phyloP scores from a whole-genome alignment of 345 rosid species.

The Brassica rapa region DNA sequence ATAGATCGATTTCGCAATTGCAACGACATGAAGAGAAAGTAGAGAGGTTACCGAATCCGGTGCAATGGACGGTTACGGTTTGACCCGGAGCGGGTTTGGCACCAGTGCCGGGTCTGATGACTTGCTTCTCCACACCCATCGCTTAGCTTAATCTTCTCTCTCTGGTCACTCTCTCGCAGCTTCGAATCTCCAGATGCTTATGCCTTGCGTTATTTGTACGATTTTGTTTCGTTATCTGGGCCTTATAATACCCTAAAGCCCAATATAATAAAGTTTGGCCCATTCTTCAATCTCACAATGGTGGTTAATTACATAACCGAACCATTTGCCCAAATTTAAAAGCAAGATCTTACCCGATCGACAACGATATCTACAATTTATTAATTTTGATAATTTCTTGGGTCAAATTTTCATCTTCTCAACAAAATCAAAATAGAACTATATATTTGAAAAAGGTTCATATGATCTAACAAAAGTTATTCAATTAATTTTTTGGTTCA shows the following conservation, averaged over 20 bases:
- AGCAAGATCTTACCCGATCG: no score
- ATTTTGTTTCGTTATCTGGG: neutral
- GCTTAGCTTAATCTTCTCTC: constrained; percentile 6
- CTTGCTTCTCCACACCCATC: constrained; percentile 67
- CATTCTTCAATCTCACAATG: neutral
- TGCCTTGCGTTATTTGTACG: neutral
- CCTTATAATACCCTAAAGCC: neutral
- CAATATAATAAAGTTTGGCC: neutral
- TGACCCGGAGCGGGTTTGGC: constrained; percentile 65
- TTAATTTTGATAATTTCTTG: neutral
- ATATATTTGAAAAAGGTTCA: neutral
- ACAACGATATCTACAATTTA: neutral
- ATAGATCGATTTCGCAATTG: constrained; percentile 2
- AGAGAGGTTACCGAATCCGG: constrained; percentile 57
- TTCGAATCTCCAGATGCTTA: constrained; percentile 19
- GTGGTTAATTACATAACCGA: neutral
- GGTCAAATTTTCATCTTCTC: neutral
- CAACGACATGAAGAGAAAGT: neutral
- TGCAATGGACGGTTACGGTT: constrained; percentile 72
- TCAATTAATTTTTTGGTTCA: neutral
- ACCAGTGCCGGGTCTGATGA: constrained; percentile 56
- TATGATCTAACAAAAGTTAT: neutral
- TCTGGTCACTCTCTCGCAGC: neutral
- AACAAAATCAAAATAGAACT: neutral
- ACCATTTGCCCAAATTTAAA: neutral